Evolutionary conservation across 768 basidiomycete species (phyloP).

Genomic region (Pleurotus cornucopiae): DNA sequence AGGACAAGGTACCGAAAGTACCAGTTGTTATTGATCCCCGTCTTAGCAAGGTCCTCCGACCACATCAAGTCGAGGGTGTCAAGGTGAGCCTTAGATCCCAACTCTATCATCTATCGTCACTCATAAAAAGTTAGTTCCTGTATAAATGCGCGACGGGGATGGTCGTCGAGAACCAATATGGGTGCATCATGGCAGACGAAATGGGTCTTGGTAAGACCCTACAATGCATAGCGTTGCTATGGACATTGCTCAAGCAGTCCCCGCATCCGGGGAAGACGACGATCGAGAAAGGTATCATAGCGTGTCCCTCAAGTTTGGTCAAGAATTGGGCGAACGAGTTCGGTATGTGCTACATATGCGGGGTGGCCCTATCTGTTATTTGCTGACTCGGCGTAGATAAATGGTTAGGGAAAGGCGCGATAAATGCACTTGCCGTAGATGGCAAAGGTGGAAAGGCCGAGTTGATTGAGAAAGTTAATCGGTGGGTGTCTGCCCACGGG

Average conservation of each 20-base stretch:
- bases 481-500: slow-evolving; percentile 89
- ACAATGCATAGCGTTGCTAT: slow-evolving; percentile 93
- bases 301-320: slow-evolving; percentile 93
- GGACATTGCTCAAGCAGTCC: slow-evolving; percentile 95
- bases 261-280: slow-evolving; percentile 81
- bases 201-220: slow-evolving; percentile 98
- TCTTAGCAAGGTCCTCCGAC: slow-evolving; percentile 82
- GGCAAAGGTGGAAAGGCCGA: slow-evolving; percentile 88
- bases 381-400: slow-evolving; percentile 55
- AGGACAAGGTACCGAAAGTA: slow-evolving; percentile 69
- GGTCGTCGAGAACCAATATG: slow-evolving; percentile 85
- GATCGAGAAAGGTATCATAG: slow-evolving; percentile 97
- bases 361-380: not conserved
- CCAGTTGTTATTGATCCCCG: slow-evolving; percentile 95
- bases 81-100: slow-evolving; percentile 50
- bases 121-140: slow-evolving; percentile 63
- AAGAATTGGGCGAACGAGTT: slow-evolving; percentile 99
- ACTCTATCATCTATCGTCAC: too few species aligned
- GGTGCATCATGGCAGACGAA: slow-evolving; percentile 99
- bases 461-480: slow-evolving; percentile 70
- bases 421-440: slow-evolving; percentile 85
- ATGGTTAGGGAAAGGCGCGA: slow-evolving; percentile 87
- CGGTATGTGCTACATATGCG: slow-evolving; percentile 40
- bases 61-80: slow-evolving; percentile 98
- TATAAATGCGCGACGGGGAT: slow-evolving; percentile 95